Conservation (phyloP, 192 early-diverging fungal species). For the Backusella morwellensis region DNA sequence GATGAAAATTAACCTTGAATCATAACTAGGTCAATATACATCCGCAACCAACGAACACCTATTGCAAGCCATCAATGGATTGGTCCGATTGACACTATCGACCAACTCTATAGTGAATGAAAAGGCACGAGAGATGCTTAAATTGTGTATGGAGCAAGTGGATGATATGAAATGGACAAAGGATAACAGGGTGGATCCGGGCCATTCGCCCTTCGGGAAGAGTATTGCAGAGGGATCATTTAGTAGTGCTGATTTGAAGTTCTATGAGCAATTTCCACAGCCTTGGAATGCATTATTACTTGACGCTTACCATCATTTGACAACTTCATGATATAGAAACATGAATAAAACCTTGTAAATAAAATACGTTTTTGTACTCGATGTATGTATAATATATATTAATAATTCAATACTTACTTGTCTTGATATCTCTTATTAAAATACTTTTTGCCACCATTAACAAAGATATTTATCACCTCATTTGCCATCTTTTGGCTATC, state of each 20-base stretch:
- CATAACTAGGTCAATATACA: not conserved
- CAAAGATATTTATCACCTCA: too few relatives aligned
- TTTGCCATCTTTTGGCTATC: too few relatives aligned
- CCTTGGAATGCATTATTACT: not conserved
- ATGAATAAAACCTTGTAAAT: not conserved
- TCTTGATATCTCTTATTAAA: too few relatives aligned
- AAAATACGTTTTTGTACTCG: not conserved
- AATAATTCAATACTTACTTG: too few relatives aligned
- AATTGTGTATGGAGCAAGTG: not conserved
- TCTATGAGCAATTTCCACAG: not conserved
- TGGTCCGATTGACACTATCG: not conserved
- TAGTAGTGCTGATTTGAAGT: not conserved
- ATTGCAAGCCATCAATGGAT: not conserved
- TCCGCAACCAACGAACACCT: not conserved
- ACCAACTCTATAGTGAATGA: not conserved
- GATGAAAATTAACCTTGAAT: not conserved
- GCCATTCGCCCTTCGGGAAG: not conserved
- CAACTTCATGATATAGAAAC: not conserved
- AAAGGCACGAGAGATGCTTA: not conserved
- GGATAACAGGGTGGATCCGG: not conserved
- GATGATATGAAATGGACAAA: slow-evolving; percentile 3
- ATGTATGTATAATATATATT: too few relatives aligned
- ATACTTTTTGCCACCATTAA: too few relatives aligned
- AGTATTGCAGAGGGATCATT: not conserved
- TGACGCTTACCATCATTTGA: not conserved